Evolutionary conservation across 2,329 filamentous ascomycete species (phyloP).

Genomic region (Beauveria sp.): DNA sequence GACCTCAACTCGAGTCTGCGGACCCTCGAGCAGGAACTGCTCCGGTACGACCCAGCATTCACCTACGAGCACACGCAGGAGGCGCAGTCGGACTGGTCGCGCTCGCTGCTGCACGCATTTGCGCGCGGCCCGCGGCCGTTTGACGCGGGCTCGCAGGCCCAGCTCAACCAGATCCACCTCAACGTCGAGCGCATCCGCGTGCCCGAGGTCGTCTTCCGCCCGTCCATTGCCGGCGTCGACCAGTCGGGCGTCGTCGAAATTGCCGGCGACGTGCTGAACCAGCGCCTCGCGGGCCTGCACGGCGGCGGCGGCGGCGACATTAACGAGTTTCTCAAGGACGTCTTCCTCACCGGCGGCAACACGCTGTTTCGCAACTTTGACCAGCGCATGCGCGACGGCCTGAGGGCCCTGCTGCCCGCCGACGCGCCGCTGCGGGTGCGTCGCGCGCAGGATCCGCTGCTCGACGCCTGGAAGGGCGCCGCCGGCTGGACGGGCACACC

Average conservation of each 20-base stretch:
- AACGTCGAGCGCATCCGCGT: conserved; percentile 95
- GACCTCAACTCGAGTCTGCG: conserved; percentile 70
- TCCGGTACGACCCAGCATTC: conserved; percentile 81
- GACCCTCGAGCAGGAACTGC: conserved; percentile 72
- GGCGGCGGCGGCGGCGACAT: conserved; percentile 33
- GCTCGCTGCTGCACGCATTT: conserved; percentile 84
- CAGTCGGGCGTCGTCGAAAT: conserved; percentile 93
- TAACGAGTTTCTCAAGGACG: conserved; percentile 68
- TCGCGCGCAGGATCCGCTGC: conserved; percentile 63
- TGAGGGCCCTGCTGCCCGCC: conserved; percentile 64
- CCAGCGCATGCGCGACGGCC: conserved; percentile 64
- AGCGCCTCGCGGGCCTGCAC: conserved; percentile 56
- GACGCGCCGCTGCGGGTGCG: conserved; percentile 62
- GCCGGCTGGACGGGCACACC: conserved; percentile 68
- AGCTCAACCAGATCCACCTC: conserved; percentile 84
- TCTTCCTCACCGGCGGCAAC: conserved; percentile 93
- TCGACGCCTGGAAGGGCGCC: conserved; percentile 92
- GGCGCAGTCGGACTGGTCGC: conserved; percentile 92
- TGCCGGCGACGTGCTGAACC: conserved; percentile 77
- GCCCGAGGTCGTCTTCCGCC: conserved; percentile 88
- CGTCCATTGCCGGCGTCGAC: conserved; percentile 82
- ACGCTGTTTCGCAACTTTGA: conserved; percentile 83
- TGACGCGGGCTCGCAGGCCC: conserved; percentile 63
- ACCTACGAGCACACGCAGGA: conserved; percentile 88
- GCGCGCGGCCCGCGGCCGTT: conserved; percentile 80